Conservation (phyloP, 306 rosid genomes). For the Alnus rubra region DNA sequence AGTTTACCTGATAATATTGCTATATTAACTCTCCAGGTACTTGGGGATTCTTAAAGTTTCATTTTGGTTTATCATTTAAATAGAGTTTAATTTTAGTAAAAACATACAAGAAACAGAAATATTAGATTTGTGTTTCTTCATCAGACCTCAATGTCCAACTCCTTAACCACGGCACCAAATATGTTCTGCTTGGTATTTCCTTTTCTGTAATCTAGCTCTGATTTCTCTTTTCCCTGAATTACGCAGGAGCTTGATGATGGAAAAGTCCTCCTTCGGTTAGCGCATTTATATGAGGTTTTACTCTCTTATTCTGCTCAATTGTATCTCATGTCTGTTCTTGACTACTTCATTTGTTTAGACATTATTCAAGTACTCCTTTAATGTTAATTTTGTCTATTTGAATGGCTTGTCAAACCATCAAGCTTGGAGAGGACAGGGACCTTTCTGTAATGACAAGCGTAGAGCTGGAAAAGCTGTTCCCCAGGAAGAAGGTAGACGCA, state of each 20-base stretch:
- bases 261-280: slow-evolving; percentile 69
- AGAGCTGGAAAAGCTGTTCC: slow-evolving; percentile 70
- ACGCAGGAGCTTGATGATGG: slow-evolving; percentile 65
- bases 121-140: too few relatives aligned
- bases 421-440: slow-evolving; percentile 84
- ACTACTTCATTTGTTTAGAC: slow-evolving; percentile 6
- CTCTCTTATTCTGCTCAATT: slow-evolving; percentile 18
- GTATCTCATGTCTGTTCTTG: neutral
- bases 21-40: slow-evolving; percentile 68
- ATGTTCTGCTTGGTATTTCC: neutral
- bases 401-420: slow-evolving; percentile 34
- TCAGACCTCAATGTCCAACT: neutral
- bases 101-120: neutral
- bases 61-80: neutral
- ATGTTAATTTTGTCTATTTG: slow-evolving; percentile 19
- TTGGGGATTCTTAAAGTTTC: slow-evolving; percentile 3
- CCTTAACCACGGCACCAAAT: neutral
- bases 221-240: slow-evolving; percentile 21
- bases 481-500: slow-evolving; percentile 61
- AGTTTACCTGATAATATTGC: slow-evolving; percentile 73
- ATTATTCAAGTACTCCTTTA: neutral
- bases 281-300: slow-evolving; percentile 73
- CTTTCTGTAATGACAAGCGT: slow-evolving; percentile 61
- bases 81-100: neutral
- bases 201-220: neutral